Evolutionary conservation across 2,329 filamentous ascomycete species (phyloP), one percentile per base, ranked within the genome.

Genomic region (Penicillium aurantiogriseum): DNA sequence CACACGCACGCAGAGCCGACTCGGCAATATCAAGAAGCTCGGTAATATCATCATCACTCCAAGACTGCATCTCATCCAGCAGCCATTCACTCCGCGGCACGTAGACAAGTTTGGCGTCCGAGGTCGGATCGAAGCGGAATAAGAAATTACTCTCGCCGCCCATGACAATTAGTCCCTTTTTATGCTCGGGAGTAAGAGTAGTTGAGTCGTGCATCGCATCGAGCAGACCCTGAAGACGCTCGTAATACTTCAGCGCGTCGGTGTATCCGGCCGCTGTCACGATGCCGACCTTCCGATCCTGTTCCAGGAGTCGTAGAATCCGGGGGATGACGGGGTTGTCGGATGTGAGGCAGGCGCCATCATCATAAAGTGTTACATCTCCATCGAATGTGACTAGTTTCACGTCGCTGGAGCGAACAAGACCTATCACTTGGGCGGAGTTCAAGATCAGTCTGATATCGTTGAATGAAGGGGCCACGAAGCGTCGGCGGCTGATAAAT

Each of bases 201-300:
- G 81, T 71, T 0, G 85, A 85, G 6, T 85, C 83, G 39, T 83
- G 79, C 21, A 97, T 84, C 27, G 90, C 89, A 65, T 96, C 88
- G 2, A 99, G 83, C 0, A 99, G 84, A 1, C 94, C 94, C 71
- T 92, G 87, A 1, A 99, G 84, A 17, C 94, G 88, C 21, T 85
- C 86, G 72, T 96, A 92, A 80, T 99, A 99, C 63, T 87, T 87
- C 54, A 88, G 85, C 5, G 91, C 90, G 38, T 93, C 89, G 0
- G 91, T 93, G 77, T 99, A 99, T 19, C 94, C 94, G 1, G 94
- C 94, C 1, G 94, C 94, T 0, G 94, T 99, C 51, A 99, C 94
- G 69, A 99, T 97, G 50, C 92, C 94, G 65, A 99, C 88, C 65
- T 89, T 89, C 63, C 93, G 90, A 59, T 89, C 88, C 64, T 87